Evolutionary conservation across 106 monocot genomes (phyloP), one percentile per base, ranked within the genome.

Genomic region (Amphibolis antarctica): DNA sequence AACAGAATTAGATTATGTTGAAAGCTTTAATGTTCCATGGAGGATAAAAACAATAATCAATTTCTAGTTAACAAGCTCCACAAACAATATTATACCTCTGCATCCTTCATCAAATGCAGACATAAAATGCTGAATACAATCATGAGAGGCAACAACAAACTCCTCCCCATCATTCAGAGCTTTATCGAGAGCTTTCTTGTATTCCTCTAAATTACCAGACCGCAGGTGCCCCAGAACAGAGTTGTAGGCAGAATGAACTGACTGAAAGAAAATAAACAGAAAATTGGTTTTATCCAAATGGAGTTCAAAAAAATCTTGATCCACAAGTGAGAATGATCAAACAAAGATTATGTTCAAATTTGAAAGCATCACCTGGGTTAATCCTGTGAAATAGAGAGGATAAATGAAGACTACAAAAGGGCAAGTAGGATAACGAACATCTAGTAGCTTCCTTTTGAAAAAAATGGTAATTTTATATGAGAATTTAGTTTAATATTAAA

Each of bases 171-270:
- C 75, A 53, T 81, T 67, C 25, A 92, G 21, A 31, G 77, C 74
- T 42, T 69, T 64, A 43, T 87, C 77, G 28, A 92, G 52, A 63
- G 78, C 79, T 67, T n/a, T 62, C 57, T 84, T 84, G 60, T 82
- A 92, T 46, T 75, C 55, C 27, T 84, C 75, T 31, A 92, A 44
- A 49, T 71, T 63, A 70, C 42, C 67, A 31, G 69, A 69, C 28
- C 73, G 69, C 22, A 92, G 36, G 69, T 87, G 77, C 9, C 77
- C 79, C 49, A 92, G 29, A 81, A 87, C 67, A 55, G 77, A 57
- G 53, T 70, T 76, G 57, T 82, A 87, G 19, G 86, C 75, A 68
- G 86, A 79, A 69, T 84, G 72, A 17, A 92, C 75, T 71, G 74
- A 62, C 94, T 94, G 64, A 64, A 92, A 50, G 11, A 25, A 55